phyloP scores from a whole-genome alignment of 2,329 filamentous ascomycete species.

The Chrysoporthe austroafricana region DNA sequence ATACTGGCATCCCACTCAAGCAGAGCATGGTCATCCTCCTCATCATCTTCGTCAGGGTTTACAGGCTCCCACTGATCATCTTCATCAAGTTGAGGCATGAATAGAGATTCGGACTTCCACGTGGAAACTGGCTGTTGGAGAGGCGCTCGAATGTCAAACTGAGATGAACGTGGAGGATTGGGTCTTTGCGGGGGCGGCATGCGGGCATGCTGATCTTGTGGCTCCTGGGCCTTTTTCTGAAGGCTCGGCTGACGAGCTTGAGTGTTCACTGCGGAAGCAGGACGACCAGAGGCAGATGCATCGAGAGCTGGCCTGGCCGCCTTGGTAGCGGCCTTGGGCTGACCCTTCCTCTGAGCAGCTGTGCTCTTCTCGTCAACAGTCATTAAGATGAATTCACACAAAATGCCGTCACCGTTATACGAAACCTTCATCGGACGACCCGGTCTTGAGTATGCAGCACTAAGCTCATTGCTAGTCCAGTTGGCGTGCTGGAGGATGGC shows the following conservation, averaged over 20 bases:
- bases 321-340: constrained; percentile 44
- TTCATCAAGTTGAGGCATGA: constrained; percentile 68
- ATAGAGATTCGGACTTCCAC: constrained; percentile 68
- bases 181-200: constrained; percentile 39
- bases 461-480: constrained; percentile 67
- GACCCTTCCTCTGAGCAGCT: constrained; percentile 52
- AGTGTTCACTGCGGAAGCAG: constrained; percentile 40
- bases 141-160: constrained; percentile 40
- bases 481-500: constrained; percentile 78
- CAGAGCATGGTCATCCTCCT: constrained; percentile 67
- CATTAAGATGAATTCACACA: constrained; percentile 81
- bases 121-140: constrained; percentile 55
- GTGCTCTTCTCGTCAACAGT: constrained; percentile 70
- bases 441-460: constrained; percentile 72
- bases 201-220: constrained; percentile 11
- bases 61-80: constrained; percentile 75
- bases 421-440: constrained; percentile 73
- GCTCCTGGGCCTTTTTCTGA: constrained; percentile 25
- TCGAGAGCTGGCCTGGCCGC: constrained; percentile 50
- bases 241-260: constrained; percentile 31
- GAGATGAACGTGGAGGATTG: constrained; percentile 37
- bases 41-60: constrained; percentile 56
- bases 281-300: constrained; percentile 46
- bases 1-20: constrained; percentile 76
- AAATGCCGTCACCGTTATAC: constrained; percentile 69